Percentiles rank a stretch among this genome's conserved stretches.
Conservation (phyloP, 2,329 filamentous ascomycete genomes). For the Rhexocercosporidium sp. region DNA sequence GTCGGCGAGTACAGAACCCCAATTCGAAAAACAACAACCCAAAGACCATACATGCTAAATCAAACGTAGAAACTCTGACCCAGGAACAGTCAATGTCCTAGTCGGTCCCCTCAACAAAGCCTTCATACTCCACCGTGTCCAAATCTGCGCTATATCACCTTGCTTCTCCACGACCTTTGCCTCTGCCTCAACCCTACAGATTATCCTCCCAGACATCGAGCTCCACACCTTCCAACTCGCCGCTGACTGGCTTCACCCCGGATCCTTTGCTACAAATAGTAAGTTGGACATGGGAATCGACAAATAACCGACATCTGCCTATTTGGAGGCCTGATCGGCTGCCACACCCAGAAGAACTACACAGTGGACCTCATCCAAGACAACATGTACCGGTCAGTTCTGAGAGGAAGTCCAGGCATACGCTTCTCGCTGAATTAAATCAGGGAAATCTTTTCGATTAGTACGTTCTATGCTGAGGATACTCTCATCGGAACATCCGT, state of each 20-base stretch:
- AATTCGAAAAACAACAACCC: neutral
- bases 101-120: neutral
- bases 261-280: neutral
- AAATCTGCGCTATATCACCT: slow-evolving; percentile 7
- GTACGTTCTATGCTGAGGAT: neutral
- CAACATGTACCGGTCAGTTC: slow-evolving; percentile 5
- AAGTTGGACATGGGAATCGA: neutral
- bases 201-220: slow-evolving; percentile 10
- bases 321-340: slow-evolving; percentile 8
- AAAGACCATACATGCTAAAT: neutral
- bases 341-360: slow-evolving; percentile 10
- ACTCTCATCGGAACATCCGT: slow-evolving; percentile 8
- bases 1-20: neutral
- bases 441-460: slow-evolving; percentile 1
- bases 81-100: neutral
- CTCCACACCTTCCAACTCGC: neutral
- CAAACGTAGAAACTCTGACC: neutral
- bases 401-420: neutral
- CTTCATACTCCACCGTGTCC: neutral
- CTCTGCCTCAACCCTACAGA: neutral
- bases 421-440: neutral
- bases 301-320: slow-evolving; percentile 9
- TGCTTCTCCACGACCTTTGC: slow-evolving; percentile 1
- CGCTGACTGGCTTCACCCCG: slow-evolving; percentile 3
- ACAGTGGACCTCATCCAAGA: slow-evolving; percentile 17